Evolutionary conservation across 1,284 basidiomycete genomes (phyloP).

Genomic region (Microbotryomycetes sp.): DNA sequence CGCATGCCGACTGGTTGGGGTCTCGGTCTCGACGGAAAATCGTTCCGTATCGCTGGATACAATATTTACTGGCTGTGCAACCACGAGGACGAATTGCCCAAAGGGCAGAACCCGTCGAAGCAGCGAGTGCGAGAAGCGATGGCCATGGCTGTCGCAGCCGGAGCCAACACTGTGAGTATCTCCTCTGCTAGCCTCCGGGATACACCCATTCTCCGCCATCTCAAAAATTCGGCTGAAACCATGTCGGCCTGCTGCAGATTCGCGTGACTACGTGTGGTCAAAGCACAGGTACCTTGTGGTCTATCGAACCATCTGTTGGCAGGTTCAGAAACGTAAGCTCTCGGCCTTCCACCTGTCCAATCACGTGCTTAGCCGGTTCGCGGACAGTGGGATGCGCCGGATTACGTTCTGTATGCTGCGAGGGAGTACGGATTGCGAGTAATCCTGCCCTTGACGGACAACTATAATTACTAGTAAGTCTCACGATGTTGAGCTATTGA

Average conservation of each 20-base stretch:
- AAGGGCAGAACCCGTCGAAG: slow-evolving; percentile 10
- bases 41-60: neutral
- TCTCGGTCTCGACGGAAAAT: neutral
- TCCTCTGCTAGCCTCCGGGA: no score
- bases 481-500: no score
- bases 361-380: neutral
- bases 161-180: slow-evolving; percentile 21
- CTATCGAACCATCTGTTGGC: neutral
- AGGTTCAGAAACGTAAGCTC: neutral
- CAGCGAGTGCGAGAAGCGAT: slow-evolving; percentile 23
- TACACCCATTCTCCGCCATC: no score
- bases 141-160: slow-evolving; percentile 27
- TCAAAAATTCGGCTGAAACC: no score
- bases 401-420: slow-evolving; percentile 22
- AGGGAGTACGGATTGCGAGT: slow-evolving; percentile 19
- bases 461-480: neutral
- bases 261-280: neutral
- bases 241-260: neutral
- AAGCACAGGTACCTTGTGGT: neutral
- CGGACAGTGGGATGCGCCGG: slow-evolving; percentile 8
- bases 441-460: slow-evolving; percentile 21
- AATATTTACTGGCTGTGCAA: slow-evolving; percentile 23
- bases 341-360: neutral
- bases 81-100: slow-evolving; percentile 9
- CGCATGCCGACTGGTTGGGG: neutral